These are phyloP conservation scores for Termitomyces sp. DNA, from an alignment of 768 basidiomycete genomes.

Conservation along the genomic window DNA sequence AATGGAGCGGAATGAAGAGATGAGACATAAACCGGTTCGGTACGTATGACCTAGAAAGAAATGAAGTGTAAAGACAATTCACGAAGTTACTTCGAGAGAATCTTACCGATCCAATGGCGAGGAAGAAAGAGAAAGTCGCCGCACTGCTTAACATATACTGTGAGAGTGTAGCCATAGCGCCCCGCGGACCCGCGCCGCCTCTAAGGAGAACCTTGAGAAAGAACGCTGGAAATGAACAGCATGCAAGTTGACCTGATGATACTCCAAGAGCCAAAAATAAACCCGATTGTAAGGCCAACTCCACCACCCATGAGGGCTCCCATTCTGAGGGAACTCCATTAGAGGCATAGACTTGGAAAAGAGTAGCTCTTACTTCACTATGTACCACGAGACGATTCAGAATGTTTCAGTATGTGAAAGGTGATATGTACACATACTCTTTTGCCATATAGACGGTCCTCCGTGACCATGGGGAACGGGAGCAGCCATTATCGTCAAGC, in stretches of 20 bases:
- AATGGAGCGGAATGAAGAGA: constrained; percentile 51
- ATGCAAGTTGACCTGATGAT: constrained; percentile 65
- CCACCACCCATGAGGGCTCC: constrained; percentile 90
- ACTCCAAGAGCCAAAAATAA: constrained; percentile 92
- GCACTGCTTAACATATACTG: constrained; percentile 99
- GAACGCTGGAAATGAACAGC: not conserved
- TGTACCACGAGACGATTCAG: not conserved
- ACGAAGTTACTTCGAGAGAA: constrained; percentile 13
- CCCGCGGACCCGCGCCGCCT: constrained; percentile 87
- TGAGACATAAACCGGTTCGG: constrained; percentile 55
- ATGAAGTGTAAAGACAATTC: constrained; percentile 4
- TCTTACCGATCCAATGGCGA: constrained; percentile 83
- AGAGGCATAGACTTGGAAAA: constrained; percentile 5
- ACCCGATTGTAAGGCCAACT: constrained; percentile 94
- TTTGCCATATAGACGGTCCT: constrained; percentile 70
- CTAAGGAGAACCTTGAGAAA: constrained; percentile 32
- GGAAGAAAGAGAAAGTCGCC: constrained; percentile 96
- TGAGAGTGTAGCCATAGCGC: constrained; percentile 84
- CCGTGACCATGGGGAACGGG: constrained; percentile 25
- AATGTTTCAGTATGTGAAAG: not conserved
- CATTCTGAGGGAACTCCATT: constrained; percentile 51
- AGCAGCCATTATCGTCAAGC: constrained; percentile 14
- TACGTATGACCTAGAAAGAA: constrained; percentile 75
- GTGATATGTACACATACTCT: constrained; percentile 42
- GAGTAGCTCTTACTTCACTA: constrained; percentile 49